phyloP scores from a whole-genome alignment of 768 basidiomycete genomes.

The Paxillus involutus region DNA sequence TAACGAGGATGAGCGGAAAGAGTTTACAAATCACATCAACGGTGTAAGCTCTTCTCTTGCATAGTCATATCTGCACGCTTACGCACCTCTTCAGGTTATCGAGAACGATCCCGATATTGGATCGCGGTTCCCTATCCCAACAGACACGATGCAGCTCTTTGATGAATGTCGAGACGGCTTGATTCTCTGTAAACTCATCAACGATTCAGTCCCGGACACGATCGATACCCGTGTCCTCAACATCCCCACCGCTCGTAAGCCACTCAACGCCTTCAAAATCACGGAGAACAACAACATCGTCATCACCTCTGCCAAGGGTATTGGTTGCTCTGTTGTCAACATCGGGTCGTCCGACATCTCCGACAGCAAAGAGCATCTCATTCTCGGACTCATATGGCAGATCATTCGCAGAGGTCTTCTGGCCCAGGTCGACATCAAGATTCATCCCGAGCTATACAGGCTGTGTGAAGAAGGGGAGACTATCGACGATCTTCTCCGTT shows the following conservation, averaged over 20 bases:
- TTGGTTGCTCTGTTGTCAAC: slow-evolving; percentile 98
- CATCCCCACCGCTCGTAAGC: slow-evolving; percentile 75
- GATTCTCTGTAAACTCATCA: slow-evolving; percentile 97
- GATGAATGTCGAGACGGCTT: slow-evolving; percentile 96
- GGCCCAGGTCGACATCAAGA: slow-evolving; percentile 95
- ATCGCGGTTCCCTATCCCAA: slow-evolving; percentile 85
- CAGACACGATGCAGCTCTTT: slow-evolving; percentile 97
- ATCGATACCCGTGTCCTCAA: slow-evolving; percentile 99
- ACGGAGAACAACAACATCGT: slow-evolving; percentile 99
- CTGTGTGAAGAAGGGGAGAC: slow-evolving; percentile 97
- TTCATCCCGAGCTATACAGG: slow-evolving; percentile 95
- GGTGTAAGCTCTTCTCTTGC: slow-evolving; percentile 48
- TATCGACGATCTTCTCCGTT: slow-evolving; percentile 87
- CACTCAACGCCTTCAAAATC: slow-evolving; percentile 97
- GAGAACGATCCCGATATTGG: slow-evolving; percentile 88
- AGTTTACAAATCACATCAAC: slow-evolving; percentile 99
- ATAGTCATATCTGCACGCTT: not conserved
- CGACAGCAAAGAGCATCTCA: slow-evolving; percentile 93
- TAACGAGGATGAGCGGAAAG: slow-evolving; percentile 92
- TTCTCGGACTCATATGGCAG: slow-evolving; percentile 98
- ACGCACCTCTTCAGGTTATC: slow-evolving; percentile 62
- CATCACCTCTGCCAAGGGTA: slow-evolving; percentile 96
- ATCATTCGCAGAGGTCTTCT: slow-evolving; percentile 93
- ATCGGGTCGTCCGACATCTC: slow-evolving; percentile 92
- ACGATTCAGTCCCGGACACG: slow-evolving; percentile 98